A percentile compares a stretch with the other conserved stretches of the same genome.
These are phyloP conservation scores for Leccinellum luteum DNA, from an alignment of 768 basidiomycete genomes.

Conservation along the genomic window DNA sequence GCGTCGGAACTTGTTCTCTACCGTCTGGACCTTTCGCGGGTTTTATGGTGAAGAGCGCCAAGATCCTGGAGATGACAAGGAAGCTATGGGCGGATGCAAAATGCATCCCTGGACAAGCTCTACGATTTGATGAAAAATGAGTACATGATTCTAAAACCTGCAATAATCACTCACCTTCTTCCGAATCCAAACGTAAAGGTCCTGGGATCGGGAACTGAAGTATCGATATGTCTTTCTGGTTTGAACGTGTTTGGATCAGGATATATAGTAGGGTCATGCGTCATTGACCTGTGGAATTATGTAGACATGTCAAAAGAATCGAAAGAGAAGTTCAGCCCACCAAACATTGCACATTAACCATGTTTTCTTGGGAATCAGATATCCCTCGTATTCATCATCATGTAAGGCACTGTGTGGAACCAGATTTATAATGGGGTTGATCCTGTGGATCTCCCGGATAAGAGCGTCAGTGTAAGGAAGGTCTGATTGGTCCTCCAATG, in stretches of 20 bases:
- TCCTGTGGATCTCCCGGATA: constrained; percentile 22
- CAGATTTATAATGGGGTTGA: constrained; percentile 15
- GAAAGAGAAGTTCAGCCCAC: not conserved
- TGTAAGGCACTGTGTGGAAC: constrained; percentile 15
- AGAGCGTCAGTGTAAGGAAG: constrained; percentile 29
- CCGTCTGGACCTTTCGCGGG: constrained; percentile 19
- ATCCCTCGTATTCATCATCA: constrained; percentile 12
- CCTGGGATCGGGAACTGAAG: constrained; percentile 16
- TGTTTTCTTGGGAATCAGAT: constrained; percentile 8
- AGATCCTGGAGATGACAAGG: constrained; percentile 19
- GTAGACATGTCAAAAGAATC: not conserved
- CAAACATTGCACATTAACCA: constrained; percentile 17
- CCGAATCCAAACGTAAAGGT: constrained; percentile 21
- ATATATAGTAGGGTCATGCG: constrained; percentile 30
- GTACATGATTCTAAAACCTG: not conserved
- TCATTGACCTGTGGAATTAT: constrained; percentile 27
- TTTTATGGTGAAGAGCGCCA: constrained; percentile 23
- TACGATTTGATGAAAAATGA: not conserved
- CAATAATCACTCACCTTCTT: constrained; percentile 8
- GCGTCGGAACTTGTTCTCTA: constrained; percentile 12
- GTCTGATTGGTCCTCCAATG: constrained; percentile 21
- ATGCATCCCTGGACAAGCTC: constrained; percentile 17
- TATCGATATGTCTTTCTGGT: constrained; percentile 26
- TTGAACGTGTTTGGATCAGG: constrained; percentile 29
- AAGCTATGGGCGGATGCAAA: constrained; percentile 22